Base-by-base conservation (phyloP, 768 basidiomycete species). In the Kwoniella europaea region DNA sequence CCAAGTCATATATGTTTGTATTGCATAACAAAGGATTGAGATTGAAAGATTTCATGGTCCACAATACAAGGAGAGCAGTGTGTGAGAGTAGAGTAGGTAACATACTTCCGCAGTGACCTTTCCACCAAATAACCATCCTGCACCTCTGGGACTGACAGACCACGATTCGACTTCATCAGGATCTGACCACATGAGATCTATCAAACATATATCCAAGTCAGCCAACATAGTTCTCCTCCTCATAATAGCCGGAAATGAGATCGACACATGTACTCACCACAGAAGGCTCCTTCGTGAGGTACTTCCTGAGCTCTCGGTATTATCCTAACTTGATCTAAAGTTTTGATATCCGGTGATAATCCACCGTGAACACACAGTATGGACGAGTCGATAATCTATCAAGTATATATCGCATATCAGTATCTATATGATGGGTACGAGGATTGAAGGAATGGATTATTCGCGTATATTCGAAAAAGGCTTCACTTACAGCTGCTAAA, bases 151-250 rank as follows among this genome's bases (percentile, higher is more conserved):
- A 78, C 93, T 95, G 61, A 98, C 93, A 2, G 94, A 94, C 96
- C 96, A 98, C 43, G 91, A 93, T 44, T 94, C 92, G 24, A 97
- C 90, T 54, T 96, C 92, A 79, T 98, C 94, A 1, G 95, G 95
- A 82, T 98, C 95, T 44, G 92, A 94, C 96, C 96, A 98, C 94
- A 98, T 97, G 13, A 98, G 88, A 81, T 98, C 94, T 94, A 57
- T 29, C 29, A 35, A 35, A 35, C 35, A 46, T 29, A 53, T 43
- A 62, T 18, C 22, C 44, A 24, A 15, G 46, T n/a, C 44, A 62
- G 35, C 60, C 20, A 18, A 50, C 24, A 4, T 2, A 50, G 1
- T 18, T 50, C 46, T 50, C 13, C 13, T 10, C 10, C 44, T 44
- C 44, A 35, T 9, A 29, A 35, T 35, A 9, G 7, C 7, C 35